Conservation (phyloP, 345 rosid species). For the Populus ilicifolia region DNA sequence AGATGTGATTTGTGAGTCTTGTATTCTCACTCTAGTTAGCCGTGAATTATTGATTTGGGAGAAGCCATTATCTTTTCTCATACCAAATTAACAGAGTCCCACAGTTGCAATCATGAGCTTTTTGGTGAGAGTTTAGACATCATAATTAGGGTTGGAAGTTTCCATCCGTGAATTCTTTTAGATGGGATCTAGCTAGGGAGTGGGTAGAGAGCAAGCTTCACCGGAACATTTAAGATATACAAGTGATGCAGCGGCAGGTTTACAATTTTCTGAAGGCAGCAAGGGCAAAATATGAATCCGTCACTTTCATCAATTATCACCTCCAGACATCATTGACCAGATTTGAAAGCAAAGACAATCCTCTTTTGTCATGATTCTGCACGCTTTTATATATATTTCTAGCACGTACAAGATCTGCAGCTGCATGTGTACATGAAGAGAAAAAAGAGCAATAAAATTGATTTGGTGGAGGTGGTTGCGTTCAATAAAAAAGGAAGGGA, state of each 20-base stretch:
- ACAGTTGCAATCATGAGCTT: slow-evolving; percentile 1
- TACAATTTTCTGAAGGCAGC: no score
- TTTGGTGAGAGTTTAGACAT: slow-evolving; percentile 14
- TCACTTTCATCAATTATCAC: neutral
- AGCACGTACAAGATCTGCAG: neutral
- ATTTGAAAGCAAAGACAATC: neutral
- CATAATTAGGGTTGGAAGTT: slow-evolving; percentile 17
- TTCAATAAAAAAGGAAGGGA: neutral
- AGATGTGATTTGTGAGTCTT: neutral
- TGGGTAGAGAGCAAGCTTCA: neutral
- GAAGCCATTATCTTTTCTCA: neutral
- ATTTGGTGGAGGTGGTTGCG: slow-evolving; percentile 20
- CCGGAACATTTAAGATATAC: neutral
- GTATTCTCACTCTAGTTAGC: neutral
- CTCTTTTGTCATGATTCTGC: neutral
- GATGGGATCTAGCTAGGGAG: neutral
- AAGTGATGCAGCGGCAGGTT: neutral
- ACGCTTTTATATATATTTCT: no score
- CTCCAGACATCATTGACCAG: neutral
- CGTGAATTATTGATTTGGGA: neutral
- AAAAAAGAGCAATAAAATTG: neutral
- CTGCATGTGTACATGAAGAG: neutral
- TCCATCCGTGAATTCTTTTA: neutral
- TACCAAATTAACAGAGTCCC: neutral
- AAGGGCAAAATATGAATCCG: neutral